These are phyloP conservation scores for Orbilia quercus DNA, from an alignment of 2,329 filamentous ascomycete species.

Conservation along the genomic window DNA sequence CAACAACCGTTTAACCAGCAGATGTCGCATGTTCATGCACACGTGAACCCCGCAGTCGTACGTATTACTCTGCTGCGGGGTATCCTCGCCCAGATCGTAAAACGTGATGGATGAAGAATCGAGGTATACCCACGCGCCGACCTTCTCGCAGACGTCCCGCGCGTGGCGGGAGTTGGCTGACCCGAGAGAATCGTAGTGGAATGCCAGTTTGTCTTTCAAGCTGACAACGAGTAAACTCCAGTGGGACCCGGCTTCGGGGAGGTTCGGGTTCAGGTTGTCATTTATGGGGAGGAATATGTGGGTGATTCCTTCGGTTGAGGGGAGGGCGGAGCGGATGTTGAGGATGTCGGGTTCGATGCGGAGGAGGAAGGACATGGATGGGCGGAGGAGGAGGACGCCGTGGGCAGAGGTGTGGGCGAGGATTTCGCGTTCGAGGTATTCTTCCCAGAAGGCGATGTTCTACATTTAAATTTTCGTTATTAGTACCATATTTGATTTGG, in stretches of 20 bases:
- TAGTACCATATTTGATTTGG: neutral
- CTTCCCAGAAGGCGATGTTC: constrained; percentile 98
- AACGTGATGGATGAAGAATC: constrained; percentile 71
- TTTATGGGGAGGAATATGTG: constrained; percentile 98
- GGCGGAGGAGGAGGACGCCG: constrained; percentile 88
- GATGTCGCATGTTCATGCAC: constrained; percentile 91
- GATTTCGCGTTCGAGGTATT: constrained; percentile 91
- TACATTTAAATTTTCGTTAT: constrained; percentile 63
- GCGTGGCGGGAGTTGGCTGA: constrained; percentile 81
- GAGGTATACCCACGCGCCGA: constrained; percentile 75
- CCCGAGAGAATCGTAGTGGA: constrained; percentile 92
- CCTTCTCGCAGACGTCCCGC: constrained; percentile 73
- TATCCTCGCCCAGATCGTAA: constrained; percentile 79
- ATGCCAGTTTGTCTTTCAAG: constrained; percentile 86
- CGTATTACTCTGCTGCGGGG: constrained; percentile 89
- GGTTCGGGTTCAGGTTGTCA: constrained; percentile 78
- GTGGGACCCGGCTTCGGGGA: constrained; percentile 90
- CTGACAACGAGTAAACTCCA: constrained; percentile 94
- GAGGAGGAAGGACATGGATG: constrained; percentile 80
- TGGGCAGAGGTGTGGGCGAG: constrained; percentile 79
- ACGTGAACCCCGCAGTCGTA: constrained; percentile 97
- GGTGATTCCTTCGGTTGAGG: constrained; percentile 79
- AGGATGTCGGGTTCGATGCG: constrained; percentile 25
- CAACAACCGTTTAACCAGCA: constrained; percentile 86
- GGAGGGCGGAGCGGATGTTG: constrained; percentile 71